Evolutionary conservation across 2,329 filamentous ascomycete genomes (phyloP), one percentile per base, ranked within the genome.

Genomic region (Paraphoma sp.): DNA sequence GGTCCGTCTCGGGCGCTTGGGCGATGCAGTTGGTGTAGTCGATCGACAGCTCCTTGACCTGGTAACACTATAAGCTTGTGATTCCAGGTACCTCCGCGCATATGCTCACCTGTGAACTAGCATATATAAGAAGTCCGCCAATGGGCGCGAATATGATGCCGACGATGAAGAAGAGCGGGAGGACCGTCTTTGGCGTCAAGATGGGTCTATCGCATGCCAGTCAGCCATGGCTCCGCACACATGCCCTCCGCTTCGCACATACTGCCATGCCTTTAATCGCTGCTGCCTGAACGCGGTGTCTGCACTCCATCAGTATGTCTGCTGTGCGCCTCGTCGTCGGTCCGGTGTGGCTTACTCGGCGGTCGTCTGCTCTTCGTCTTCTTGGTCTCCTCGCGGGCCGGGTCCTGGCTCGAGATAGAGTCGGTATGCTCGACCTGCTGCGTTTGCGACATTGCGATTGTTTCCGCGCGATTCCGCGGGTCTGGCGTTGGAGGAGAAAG

Each of bases 261-360:
- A 96, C 90, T 99, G 95, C 95, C 95, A 99, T 82, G 95, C 95
- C 81, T 98, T 97, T 78, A 99, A 81, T 75, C 95, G 89, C 80
- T 99, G 95, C 77, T 99, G 95, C 70, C 95, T 87, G 76, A 98
- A 99, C 10, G 95, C 95, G 57, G 94, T 98, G 81, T 98, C 92
- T 96, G 72, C 9, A 31, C 16, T 29, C 17, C 23, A 49, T 76
- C 61, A 75, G 67, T 56, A 62, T 54, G 29, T 36, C 45, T 42
- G 40, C 30, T 31, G 56, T 51, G 54, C 57, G 50, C 55, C 36
- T 40, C 42, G 46, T 47, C 52, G 56, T 17, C 45, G 38, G 45
- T 45, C 16, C 40, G 45, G 59, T 16, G 43, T 59, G 33, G 74
- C 85, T 77, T 78, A 96, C 93, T 97, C 68, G 93, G 92, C 68